Conservation (phyloP, 2,329 filamentous ascomycete species). For the Fusarium transvaalense region DNA sequence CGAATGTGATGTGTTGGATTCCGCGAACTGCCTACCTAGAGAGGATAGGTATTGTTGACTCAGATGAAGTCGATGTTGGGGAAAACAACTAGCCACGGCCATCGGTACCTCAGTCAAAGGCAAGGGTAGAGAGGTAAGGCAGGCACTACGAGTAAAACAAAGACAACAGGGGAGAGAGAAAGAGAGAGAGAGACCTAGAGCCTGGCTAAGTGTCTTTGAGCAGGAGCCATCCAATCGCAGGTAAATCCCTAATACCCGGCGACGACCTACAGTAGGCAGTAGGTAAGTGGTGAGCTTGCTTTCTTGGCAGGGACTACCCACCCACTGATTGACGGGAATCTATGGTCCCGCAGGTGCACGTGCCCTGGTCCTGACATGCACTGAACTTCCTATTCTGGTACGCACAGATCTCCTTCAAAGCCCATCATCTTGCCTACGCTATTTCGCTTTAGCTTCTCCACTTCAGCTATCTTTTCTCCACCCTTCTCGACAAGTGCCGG, state of each 20-base stretch:
- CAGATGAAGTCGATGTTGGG: neutral
- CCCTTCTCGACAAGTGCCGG: slow-evolving; percentile 26
- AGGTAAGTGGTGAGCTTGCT: slow-evolving; percentile 25
- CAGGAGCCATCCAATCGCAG: neutral
- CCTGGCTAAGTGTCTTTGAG: neutral
- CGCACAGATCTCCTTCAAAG: slow-evolving; percentile 30
- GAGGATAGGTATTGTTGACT: neutral
- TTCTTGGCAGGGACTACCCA: slow-evolving; percentile 34
- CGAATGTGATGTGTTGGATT: neutral
- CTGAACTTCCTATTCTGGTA: slow-evolving; percentile 34
- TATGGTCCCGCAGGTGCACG: slow-evolving; percentile 40
- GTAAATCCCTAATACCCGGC: neutral
- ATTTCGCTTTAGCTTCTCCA: slow-evolving; percentile 32
- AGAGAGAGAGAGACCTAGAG: too few species aligned
- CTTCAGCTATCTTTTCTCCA: slow-evolving; percentile 23
- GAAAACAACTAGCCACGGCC: neutral
- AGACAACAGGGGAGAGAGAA: neutral
- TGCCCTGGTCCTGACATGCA: slow-evolving; percentile 37
- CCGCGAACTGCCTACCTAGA: neutral
- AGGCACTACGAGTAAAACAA: neutral
- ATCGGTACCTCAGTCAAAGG: neutral
- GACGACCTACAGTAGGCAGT: neutral
- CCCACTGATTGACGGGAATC: slow-evolving; percentile 41
- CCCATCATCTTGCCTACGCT: slow-evolving; percentile 19
- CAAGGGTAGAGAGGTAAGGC: neutral